Evolutionary conservation across 2,329 filamentous ascomycete species (phyloP).

Genomic region (Botryotinia globosa): DNA sequence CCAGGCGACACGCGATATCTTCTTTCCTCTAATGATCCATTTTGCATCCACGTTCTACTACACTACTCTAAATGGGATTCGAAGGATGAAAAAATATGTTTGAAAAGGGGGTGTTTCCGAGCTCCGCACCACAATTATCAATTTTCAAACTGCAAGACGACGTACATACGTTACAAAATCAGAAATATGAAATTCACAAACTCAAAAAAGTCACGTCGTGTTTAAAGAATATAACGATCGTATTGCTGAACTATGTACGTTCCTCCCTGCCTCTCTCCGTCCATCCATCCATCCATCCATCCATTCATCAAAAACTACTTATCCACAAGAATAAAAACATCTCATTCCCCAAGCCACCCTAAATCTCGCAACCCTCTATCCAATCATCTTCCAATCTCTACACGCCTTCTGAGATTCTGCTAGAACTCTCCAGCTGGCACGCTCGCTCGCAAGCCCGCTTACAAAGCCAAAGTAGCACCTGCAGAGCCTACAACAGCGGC

Average conservation of each 20-base stretch:
- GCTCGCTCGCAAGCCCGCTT: neutral
- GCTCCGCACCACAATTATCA: neutral
- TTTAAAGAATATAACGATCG: neutral
- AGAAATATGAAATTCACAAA: neutral
- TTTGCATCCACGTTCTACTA: neutral
- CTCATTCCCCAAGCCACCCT: neutral
- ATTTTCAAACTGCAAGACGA: neutral
- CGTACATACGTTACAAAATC: neutral
- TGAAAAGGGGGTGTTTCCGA: neutral
- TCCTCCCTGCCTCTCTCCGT: neutral
- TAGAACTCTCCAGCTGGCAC: neutral
- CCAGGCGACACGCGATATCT: neutral
- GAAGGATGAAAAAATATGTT: neutral
- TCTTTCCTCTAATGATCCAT: neutral
- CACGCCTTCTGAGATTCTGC: neutral
- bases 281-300: neutral
- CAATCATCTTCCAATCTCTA: neutral
- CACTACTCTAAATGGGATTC: neutral
- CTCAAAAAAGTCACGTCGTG: neutral
- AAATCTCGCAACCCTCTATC: neutral
- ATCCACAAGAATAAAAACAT: neutral
- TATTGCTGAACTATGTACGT: neutral
- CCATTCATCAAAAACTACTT: neutral
- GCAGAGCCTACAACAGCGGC: conserved; percentile 37
- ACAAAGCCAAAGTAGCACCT: conserved; percentile 39